phyloP scores from a whole-genome alignment of 352 stramenopile genomes.

The Phytophthora syringae region DNA sequence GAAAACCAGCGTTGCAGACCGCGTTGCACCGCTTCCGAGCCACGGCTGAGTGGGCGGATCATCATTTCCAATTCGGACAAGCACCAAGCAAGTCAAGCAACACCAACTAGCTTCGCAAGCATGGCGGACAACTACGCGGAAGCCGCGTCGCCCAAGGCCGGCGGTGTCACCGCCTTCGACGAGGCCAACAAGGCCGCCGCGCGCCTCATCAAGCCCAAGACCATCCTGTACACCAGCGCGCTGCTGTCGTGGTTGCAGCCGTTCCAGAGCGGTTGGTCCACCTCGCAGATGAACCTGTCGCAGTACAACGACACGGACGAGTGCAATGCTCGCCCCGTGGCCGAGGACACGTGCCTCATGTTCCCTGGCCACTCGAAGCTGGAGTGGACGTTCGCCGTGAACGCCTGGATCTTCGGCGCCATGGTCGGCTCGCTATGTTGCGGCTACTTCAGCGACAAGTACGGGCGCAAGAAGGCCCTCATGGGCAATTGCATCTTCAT shows the following conservation, averaged over 20 bases:
- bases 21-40: neutral
- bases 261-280: too few relatives aligned
- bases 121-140: slow-evolving; percentile 15
- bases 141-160: slow-evolving; percentile 5
- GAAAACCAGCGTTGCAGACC: slow-evolving; percentile 4
- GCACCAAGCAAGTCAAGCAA: slow-evolving; percentile 17
- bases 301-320: too few relatives aligned
- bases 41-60: neutral
- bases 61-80: slow-evolving; percentile 30
- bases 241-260: too few relatives aligned
- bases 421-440: too few relatives aligned
- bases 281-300: too few relatives aligned
- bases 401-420: too few relatives aligned
- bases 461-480: too few relatives aligned
- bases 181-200: slow-evolving; percentile 25
- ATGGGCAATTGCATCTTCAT: too few relatives aligned
- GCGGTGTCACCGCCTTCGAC: slow-evolving; percentile 16
- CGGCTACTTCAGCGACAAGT: too few relatives aligned
- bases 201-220: too few relatives aligned
- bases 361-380: slow-evolving; percentile 18
- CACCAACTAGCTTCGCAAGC: neutral
- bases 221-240: too few relatives aligned
- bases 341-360: slow-evolving; percentile 18
- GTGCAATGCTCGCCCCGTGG: slow-evolving; percentile 18
- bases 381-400: too few relatives aligned